Evolutionary conservation across 2,329 filamentous ascomycete species (phyloP).

Genomic region (Beauveria pseudobassiana): DNA sequence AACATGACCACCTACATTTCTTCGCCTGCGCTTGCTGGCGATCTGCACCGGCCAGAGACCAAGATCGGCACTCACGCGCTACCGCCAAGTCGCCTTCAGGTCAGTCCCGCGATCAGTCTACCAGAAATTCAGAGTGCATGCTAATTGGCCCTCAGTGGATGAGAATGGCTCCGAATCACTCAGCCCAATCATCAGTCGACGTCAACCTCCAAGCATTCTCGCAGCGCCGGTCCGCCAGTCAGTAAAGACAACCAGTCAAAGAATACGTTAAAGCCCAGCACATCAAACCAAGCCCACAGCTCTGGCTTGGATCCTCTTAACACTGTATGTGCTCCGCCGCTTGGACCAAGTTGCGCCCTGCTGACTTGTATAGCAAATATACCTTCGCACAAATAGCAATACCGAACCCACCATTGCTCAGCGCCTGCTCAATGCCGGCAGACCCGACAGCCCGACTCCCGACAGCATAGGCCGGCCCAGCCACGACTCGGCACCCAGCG

Average conservation of each 20-base stretch:
- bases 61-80: conserved; percentile 1
- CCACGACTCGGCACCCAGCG: conserved; percentile 31
- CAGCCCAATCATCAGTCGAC: conserved; percentile 2
- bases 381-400: conserved; percentile 29
- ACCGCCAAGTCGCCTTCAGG: not conserved
- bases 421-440: conserved; percentile 43
- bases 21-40: not conserved
- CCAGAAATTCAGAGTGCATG: not conserved
- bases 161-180: not conserved
- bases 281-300: conserved; percentile 18
- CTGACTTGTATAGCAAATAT: conserved; percentile 28
- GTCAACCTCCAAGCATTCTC: conserved; percentile 6
- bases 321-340: conserved; percentile 20
- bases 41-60: conserved; percentile 4
- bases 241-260: conserved; percentile 25
- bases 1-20: conserved; percentile 10
- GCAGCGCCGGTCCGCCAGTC: conserved; percentile 1
- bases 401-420: conserved; percentile 42
- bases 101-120: not conserved
- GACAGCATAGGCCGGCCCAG: conserved; percentile 33
- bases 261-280: conserved; percentile 19
- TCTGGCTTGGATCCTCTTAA: conserved; percentile 31
- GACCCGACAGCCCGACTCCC: conserved; percentile 43
- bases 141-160: not conserved
- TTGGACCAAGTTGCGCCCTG: not conserved